Base-by-base conservation (phyloP, 805 yeast genomes). In the Cyberlindnera petersonii region DNA sequence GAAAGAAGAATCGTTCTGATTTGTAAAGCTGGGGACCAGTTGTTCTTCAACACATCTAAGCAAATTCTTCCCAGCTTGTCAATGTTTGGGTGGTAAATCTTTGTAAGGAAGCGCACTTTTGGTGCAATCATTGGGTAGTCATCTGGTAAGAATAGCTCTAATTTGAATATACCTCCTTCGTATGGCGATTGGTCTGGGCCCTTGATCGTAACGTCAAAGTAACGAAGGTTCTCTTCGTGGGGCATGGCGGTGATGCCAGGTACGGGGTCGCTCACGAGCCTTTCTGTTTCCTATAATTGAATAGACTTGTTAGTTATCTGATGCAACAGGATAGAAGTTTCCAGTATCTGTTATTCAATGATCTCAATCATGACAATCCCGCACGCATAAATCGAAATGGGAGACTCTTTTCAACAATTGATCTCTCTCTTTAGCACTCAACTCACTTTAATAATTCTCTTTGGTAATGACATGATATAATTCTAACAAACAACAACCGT, bases 61-160 rank as follows among this genome's bases (percentile, higher is more conserved):
- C 98, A 93, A 53, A 93, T 91, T 48, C 98, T 74, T 8, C 98
- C 98, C 48, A 93, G 70, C 59, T 93, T 77, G 59, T 93, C 98
- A 51, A 93, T 93, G 62, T 93, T 93, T 30, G 96, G 98, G 58
- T 93, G 98, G 61, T 93, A 93, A 20, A 93, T 89, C 61, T 82
- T 86, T 22, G 98, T 93, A 47, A 93, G 66, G 54, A 93, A 93
- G 42, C 98, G 74, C 38, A 93, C 94, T 59, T 88, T 89, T 36
- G 98, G 98, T 0, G 98, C 95, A 55, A 86, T 87, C 97, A 91
- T 84, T 10, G 98, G 98, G 61, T 93, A 93, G 58, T 93, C 98
- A 57, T 93, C 97, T 2, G 98, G 98, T 47, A 93, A 64, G 58
- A 74, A 93, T 47, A 93, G 68, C 61, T 93, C 98, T 43, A 93